phyloP scores from a whole-genome alignment of 768 basidiomycete species.

The Suillus subaureus region DNA sequence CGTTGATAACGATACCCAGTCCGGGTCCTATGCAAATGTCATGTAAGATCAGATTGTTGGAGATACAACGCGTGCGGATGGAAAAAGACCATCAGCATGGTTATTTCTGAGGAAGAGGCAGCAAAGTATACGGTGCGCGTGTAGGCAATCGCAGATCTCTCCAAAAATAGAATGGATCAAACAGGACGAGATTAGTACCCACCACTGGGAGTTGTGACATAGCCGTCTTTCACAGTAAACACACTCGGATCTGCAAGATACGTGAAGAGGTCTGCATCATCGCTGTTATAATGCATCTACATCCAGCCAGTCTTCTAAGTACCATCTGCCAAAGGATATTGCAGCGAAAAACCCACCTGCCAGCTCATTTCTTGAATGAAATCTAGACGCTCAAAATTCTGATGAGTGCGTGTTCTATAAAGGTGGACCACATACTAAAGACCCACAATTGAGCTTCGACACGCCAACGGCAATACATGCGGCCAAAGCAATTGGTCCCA shows the following conservation, averaged over 20 bases:
- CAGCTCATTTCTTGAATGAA: slow-evolving; percentile 70
- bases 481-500: slow-evolving; percentile 72
- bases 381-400: slow-evolving; percentile 32
- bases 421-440: neutral
- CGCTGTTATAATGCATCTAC: slow-evolving; percentile 67
- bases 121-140: neutral
- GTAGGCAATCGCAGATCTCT: neutral
- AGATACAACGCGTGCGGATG: neutral
- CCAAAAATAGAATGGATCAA: neutral
- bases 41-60: neutral
- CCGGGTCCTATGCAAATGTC: slow-evolving; percentile 46
- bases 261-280: slow-evolving; percentile 60
- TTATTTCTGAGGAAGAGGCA: neutral
- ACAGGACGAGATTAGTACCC: slow-evolving; percentile 12
- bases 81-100: neutral
- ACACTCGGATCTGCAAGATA: slow-evolving; percentile 55
- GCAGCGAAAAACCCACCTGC: slow-evolving; percentile 39
- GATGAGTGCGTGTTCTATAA: too few species aligned
- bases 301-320: neutral
- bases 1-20: slow-evolving; percentile 64
- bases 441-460: slow-evolving; percentile 59
- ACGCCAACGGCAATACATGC: slow-evolving; percentile 68
- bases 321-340: neutral
- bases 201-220: slow-evolving; percentile 48
- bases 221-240: slow-evolving; percentile 55